These are phyloP conservation scores for Anisodus acutangulus DNA, from an alignment of 257 asterid species.

Conservation along the genomic window DNA sequence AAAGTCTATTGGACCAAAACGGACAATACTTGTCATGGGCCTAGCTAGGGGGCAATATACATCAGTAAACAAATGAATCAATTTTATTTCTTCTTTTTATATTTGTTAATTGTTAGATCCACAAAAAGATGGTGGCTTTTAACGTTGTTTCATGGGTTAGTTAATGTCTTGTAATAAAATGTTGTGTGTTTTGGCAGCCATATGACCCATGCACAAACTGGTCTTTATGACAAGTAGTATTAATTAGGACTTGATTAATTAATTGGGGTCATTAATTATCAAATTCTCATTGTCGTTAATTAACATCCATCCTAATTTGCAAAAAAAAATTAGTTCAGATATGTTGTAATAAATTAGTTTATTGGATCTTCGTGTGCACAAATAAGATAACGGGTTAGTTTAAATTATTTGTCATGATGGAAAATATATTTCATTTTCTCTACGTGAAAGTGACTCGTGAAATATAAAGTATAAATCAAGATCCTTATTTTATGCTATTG, in stretches of 20 bases:
- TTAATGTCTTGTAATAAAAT: not conserved
- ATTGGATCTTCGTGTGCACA: not conserved
- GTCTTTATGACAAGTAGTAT: not conserved
- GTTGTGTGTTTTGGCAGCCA: not conserved
- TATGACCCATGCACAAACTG: not conserved
- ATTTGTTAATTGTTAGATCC: not conserved
- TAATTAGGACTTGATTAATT: not conserved
- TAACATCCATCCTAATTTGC: not conserved
- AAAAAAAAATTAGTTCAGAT: not conserved
- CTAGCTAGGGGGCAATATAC: not conserved
- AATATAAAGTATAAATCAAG: not conserved
- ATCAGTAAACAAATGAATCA: not conserved
- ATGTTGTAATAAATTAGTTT: not conserved
- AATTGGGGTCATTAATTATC: not conserved
- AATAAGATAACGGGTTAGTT: conserved; percentile 1
- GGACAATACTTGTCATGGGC: not conserved
- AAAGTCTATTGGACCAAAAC: not conserved
- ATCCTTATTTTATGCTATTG: not conserved
- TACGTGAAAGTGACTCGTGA: not conserved
- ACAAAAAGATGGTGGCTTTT: not conserved
- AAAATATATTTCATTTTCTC: conserved; percentile 24
- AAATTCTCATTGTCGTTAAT: not conserved
- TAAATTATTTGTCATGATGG: not conserved
- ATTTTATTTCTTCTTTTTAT: not conserved
- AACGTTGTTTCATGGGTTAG: not conserved